Evolutionary conservation across 2,329 filamentous ascomycete genomes (phyloP), one percentile per base, ranked within the genome.

Genomic region (Calonectria hawksworthii): DNA sequence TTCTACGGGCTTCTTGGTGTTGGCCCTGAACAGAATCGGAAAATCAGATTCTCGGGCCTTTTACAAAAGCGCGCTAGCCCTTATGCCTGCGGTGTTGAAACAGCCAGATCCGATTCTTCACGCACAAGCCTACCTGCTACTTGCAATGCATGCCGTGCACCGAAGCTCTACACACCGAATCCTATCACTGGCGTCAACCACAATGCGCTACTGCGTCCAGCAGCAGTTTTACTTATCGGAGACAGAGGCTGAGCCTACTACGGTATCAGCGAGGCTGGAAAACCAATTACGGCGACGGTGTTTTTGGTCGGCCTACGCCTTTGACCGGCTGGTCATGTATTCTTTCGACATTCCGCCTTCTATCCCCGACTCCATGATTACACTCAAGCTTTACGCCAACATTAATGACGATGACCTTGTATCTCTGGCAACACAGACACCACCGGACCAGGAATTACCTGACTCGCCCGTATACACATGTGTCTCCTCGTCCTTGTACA

Each of bases 261-360:
- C 70, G 11, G 34, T 47, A 21, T 34, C 56, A 13, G 23, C 38
- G 16, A 59, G 72, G 6, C 18, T 73, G 3, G 72, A 79, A 44
- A 72, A 50, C 4, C 82, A 83, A 66, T 41, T 79, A 13, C 78
- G 81, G 6, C 79, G 82, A 3, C 75, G 82, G 21, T 77, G 82
- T 28, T 84, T 83, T 73, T 83, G 82, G 82, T 82, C 79, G 16
- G 82, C 82, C 2, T 83, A 83, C 54, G 76, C 73, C 6, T 54
- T 83, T 16, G 82, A 83, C 68, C 78, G 82, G 10, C 74, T 80
- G 14, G 78, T 83, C 47, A 75, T 80, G 71, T 78, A 78, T 28
- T 77, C 77, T 9, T 80, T 80, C 51, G 80, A 81, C 30, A 74
- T 83, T 7, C 81, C 82, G 0, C 73, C 73, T 9, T 82, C 80